phyloP scores from a whole-genome alignment of 1,284 basidiomycete species.

The Ustilago cynodontis region DNA sequence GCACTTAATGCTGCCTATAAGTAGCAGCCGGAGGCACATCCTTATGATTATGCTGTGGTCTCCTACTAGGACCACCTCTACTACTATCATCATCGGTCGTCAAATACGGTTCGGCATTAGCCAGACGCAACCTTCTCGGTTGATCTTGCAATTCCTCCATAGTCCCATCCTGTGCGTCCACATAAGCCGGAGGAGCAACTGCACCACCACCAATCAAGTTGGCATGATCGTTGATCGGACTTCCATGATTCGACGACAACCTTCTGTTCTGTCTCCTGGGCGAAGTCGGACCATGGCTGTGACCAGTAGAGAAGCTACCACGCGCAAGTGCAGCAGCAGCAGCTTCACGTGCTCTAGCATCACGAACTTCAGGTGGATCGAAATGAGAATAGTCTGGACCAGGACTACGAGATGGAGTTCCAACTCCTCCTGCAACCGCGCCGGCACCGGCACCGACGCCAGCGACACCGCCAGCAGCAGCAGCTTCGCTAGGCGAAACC shows the following conservation, averaged over 20 bases:
- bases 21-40: constrained; percentile 42
- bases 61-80: constrained; percentile 28
- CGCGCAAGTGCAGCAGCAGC: constrained; percentile 39
- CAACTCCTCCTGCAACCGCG: constrained; percentile 13
- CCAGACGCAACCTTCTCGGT: constrained; percentile 37
- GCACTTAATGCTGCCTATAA: constrained; percentile 23
- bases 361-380: constrained; percentile 63
- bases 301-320: constrained; percentile 27
- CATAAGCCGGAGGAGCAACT: constrained; percentile 45
- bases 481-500: constrained; percentile 45
- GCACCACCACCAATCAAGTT: constrained; percentile 14
- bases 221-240: constrained; percentile 26
- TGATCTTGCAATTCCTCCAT: constrained; percentile 34
- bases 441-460: constrained; percentile 18
- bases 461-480: constrained; percentile 18
- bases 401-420: constrained; percentile 24
- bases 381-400: constrained; percentile 61
- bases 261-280: constrained; percentile 31
- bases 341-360: constrained; percentile 54
- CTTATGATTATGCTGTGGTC: constrained; percentile 36
- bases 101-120: constrained; percentile 45
- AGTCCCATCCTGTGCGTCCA: constrained; percentile 35
- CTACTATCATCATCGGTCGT: constrained; percentile 36
- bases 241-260: constrained; percentile 27
- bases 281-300: constrained; percentile 25